Base-by-base conservation (phyloP, 768 basidiomycete genomes). In the Leccinum uliginosum region DNA sequence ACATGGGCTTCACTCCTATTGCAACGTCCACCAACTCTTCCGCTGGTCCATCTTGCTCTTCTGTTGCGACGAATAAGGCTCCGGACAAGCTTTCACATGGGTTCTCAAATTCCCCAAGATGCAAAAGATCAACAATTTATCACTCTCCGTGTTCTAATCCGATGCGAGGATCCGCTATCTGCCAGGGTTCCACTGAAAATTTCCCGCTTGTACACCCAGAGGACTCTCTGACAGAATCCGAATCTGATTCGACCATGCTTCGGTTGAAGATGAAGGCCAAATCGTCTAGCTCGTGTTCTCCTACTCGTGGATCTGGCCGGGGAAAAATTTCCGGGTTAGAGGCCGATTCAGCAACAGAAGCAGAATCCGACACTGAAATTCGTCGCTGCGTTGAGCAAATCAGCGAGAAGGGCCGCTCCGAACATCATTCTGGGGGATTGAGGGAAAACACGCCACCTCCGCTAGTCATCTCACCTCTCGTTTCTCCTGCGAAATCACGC, bases 331-430 rank as follows among this genome's bases (percentile, higher is more conserved):
- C 51, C 17, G 12, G 32, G n/a, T 15, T 1, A 11, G 62, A 60
- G 19, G 66, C 70, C 32, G 70, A 70, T 26, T 71, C 70, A 19
- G 65, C 58, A 19, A 71, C 70, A 4, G 70, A 71, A 54, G 64
- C 73, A 32, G 71, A 74, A 47, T 73, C 71, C 17, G 71, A 72
- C 23, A 65, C 64, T 17, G 63, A 68, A 5, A 68, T 68, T 11
- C 51, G 54, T 15, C 59, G 27, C 30, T 71, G 62, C 15, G 49
- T 63, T 12, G 60, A 63, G 4, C 58, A 51, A 35, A 66, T 71
- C 1, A 30, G 57, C 27, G 59, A 44, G 57, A 62, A 54, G 35
- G 59, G 35, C 15, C 30, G 24, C 15, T 40, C 45, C 23, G 26
- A 30, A 8, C 30, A 43, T 32, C 60, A n/a, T 34, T 21, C 58